phyloP scores from a whole-genome alignment of 768 basidiomycete species.

The Hericium alpestre region DNA sequence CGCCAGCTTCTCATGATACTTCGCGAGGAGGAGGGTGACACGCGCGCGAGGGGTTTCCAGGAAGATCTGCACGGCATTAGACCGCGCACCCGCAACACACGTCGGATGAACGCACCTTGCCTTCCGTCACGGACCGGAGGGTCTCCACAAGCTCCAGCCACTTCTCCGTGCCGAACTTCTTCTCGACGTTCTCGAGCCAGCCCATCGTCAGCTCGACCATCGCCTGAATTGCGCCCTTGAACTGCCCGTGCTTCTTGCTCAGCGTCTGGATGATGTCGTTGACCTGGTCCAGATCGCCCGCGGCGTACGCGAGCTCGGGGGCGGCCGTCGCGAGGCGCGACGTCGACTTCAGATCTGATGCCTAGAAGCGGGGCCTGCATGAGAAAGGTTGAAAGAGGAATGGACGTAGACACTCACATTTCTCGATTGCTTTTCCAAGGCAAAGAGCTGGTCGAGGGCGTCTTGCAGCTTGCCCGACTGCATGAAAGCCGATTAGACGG shows the following conservation, averaged over 20 bases:
- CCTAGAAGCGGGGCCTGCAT: conserved; percentile 34
- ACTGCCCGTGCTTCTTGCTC: conserved; percentile 95
- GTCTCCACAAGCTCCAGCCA: conserved; percentile 90
- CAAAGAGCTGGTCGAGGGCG: conserved; percentile 80
- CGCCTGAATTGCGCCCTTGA: conserved; percentile 82
- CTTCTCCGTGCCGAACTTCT: conserved; percentile 52
- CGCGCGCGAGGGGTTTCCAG: conserved; percentile 93
- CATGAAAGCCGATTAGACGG: conserved; percentile 2
- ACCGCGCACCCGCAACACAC: background rate
- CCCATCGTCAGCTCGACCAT: conserved; percentile 81
- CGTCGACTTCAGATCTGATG: conserved; percentile 88
- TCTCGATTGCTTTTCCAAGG: conserved; percentile 90
- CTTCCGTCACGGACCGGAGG: conserved; percentile 85
- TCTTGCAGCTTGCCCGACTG: conserved; percentile 78
- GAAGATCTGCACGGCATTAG: conserved; percentile 58
- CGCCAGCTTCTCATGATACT: conserved; percentile 66
- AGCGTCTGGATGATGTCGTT: conserved; percentile 60
- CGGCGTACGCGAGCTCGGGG: conserved; percentile 60
- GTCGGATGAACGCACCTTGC: conserved; percentile 55
- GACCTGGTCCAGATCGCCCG: conserved; percentile 56
- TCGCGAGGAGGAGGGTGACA: conserved; percentile 78
- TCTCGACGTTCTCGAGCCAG: conserved; percentile 72
- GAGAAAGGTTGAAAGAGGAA: background rate
- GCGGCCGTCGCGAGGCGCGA: conserved; percentile 72
- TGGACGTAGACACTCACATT: conserved; percentile 47